phyloP scores from a whole-genome alignment of 108 stramenopile genomes.

The Epithemia pelagica region DNA sequence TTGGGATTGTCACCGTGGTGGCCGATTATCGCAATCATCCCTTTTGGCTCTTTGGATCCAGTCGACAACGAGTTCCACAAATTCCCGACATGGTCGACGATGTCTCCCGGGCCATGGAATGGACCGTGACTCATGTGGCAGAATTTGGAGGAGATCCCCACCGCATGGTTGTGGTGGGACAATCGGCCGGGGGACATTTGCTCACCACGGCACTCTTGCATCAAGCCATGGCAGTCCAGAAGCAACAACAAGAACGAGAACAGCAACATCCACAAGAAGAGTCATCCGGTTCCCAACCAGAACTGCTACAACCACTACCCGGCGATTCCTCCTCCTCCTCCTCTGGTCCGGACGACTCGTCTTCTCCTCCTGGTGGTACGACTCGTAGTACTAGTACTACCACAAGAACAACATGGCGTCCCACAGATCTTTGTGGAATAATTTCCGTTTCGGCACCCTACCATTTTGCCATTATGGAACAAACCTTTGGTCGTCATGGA shows the following conservation, averaged over 20 bases:
- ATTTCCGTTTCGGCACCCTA: conserved; percentile 40
- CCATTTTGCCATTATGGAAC: conserved; percentile 33
- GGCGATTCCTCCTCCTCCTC: not conserved
- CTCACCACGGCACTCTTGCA: conserved; percentile 10
- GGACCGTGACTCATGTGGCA: conserved; percentile 40
- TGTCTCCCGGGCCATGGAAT: conserved; percentile 44
- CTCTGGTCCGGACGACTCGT: no score
- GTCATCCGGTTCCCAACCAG: no score
- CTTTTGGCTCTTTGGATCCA: not conserved
- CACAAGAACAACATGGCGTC: not conserved
- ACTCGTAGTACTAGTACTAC: no score
- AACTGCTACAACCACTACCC: no score
- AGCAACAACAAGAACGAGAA: not conserved
- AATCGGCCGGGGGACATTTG: conserved; percentile 10
- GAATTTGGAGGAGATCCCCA: conserved; percentile 56
- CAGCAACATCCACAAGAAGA: not conserved
- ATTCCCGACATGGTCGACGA: conserved; percentile 60
- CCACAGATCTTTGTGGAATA: conserved; percentile 32
- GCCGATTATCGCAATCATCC: conserved; percentile 77
- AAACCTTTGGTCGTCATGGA: conserved; percentile 37
- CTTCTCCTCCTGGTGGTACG: no score
- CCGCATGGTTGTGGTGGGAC: conserved; percentile 3
- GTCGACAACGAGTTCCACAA: conserved; percentile 2
- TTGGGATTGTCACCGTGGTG: conserved; percentile 49
- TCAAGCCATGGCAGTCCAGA: not conserved